phyloP scores from a whole-genome alignment of 2,329 filamentous ascomycete species.

The Thielaviopsis populi region DNA sequence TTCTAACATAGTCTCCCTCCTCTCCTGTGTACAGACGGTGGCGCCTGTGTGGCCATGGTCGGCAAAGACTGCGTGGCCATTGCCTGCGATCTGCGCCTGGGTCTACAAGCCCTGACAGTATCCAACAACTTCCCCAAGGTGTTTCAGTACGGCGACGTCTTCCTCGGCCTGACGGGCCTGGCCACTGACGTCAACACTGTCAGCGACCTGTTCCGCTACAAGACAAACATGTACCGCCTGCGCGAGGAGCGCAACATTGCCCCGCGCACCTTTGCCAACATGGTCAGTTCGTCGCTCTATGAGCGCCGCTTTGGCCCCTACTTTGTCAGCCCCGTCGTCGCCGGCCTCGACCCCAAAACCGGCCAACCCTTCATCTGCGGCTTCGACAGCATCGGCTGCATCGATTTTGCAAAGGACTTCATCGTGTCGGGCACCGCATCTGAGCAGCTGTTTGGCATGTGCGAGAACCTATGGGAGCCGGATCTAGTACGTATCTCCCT shows the following conservation, averaged over 20 bases:
- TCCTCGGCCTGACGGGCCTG: constrained; percentile 88
- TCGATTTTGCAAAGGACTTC: constrained; percentile 99
- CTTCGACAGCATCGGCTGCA: constrained; percentile 97
- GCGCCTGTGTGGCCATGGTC: constrained; percentile 95
- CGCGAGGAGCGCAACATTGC: constrained; percentile 95
- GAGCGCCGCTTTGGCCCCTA: constrained; percentile 92
- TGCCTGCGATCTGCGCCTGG: constrained; percentile 94
- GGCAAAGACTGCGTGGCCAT: constrained; percentile 99
- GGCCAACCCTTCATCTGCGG: constrained; percentile 96
- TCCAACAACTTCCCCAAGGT: constrained; percentile 99
- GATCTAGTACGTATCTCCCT: constrained; percentile 57
- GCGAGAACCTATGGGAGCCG: constrained; percentile 94
- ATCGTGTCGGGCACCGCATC: constrained; percentile 93
- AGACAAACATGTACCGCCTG: constrained; percentile 99
- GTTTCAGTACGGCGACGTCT: constrained; percentile 92
- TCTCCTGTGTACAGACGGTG: constrained; percentile 45
- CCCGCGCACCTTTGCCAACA: constrained; percentile 88
- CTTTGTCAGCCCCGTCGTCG: constrained; percentile 90
- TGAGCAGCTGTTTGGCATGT: constrained; percentile 97
- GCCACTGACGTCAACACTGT: constrained; percentile 93
- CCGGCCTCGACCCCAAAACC: constrained; percentile 85
- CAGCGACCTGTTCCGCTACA: constrained; percentile 95
- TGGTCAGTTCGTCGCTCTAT: constrained; percentile 81
- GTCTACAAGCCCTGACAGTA: constrained; percentile 88
- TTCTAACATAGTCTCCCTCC: constrained; percentile 7